Conservation (phyloP, 1,139 yeast genomes). For the Hemisphaericaspora xylanilytica region DNA sequence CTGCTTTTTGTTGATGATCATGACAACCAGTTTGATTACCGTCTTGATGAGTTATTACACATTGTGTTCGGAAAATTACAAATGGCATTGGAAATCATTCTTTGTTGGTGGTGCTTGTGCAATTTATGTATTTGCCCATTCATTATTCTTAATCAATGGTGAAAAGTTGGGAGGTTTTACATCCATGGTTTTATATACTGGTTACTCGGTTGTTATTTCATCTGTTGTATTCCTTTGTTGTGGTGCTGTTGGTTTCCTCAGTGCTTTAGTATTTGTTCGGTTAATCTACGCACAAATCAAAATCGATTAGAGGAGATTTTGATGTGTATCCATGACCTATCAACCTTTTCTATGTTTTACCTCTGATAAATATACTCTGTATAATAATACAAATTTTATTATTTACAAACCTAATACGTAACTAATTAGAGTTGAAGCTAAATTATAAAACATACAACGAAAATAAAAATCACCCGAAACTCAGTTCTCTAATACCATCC, state of each 20-base stretch:
- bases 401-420: too few relatives aligned
- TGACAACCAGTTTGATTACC: conserved; percentile 81
- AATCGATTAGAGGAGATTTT: conserved; percentile 51
- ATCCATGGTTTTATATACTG: conserved; percentile 75
- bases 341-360: neutral
- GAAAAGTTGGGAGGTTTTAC: conserved; percentile 67
- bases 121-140: conserved; percentile 78
- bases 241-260: conserved; percentile 83
- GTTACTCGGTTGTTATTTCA: conserved; percentile 79
- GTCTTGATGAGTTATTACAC: conserved; percentile 79
- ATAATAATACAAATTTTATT: neutral
- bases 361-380: neutral
- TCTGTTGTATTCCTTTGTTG: conserved; percentile 74
- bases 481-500: conserved; percentile 32
- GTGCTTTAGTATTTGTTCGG: conserved; percentile 72
- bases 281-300: conserved; percentile 82
- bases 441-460: conserved; percentile 1
- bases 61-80: conserved; percentile 86
- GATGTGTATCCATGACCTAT: neutral
- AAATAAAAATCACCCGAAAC: neutral
- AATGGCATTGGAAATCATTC: conserved; percentile 97
- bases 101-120: conserved; percentile 90
- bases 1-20: conserved; percentile 76
- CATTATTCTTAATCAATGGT: conserved; percentile 70
- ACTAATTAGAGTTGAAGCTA: too few relatives aligned